phyloP scores from a whole-genome alignment of 768 basidiomycete species.

The Psilocybe subaeruginosa region DNA sequence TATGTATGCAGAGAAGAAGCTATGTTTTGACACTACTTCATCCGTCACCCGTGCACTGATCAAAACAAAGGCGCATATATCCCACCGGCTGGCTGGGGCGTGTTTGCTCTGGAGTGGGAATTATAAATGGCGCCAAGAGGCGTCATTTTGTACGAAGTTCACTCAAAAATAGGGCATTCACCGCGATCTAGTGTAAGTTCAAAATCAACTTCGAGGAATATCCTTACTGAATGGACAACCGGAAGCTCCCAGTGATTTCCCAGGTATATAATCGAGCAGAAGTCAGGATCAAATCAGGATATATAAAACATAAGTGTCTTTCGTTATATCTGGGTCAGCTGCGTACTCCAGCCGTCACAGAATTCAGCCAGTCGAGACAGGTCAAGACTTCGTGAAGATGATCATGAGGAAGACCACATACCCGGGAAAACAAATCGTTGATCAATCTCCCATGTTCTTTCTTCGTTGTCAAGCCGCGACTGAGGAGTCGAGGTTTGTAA shows the following conservation, averaged over 20 bases:
- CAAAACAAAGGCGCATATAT: constrained; percentile 7
- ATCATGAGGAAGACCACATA: too few relatives aligned
- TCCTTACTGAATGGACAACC: too few relatives aligned
- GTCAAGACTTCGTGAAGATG: too few relatives aligned
- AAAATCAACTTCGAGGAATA: neutral
- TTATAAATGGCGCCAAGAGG: constrained; percentile 13
- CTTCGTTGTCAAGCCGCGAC: too few relatives aligned
- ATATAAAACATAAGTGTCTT: too few relatives aligned
- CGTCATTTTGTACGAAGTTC: constrained; percentile 17
- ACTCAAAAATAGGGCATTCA: neutral
- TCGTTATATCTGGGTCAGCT: too few relatives aligned
- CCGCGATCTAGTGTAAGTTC: neutral
- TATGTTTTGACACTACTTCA: neutral
- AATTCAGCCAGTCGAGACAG: neutral
- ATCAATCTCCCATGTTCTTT: too few relatives aligned
- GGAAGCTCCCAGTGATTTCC: too few relatives aligned
- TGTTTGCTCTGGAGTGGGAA: neutral
- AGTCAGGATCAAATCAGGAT: too few relatives aligned
- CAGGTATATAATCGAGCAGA: too few relatives aligned
- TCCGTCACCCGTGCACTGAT: neutral
- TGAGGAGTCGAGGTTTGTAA: too few relatives aligned
- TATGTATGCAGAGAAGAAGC: neutral
- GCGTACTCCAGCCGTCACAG: neutral
- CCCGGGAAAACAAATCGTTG: too few relatives aligned
- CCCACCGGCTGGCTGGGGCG: neutral